These are phyloP conservation scores for Huntiella moniliformis DNA, from an alignment of 2,329 filamentous ascomycete genomes.

Conservation along the genomic window DNA sequence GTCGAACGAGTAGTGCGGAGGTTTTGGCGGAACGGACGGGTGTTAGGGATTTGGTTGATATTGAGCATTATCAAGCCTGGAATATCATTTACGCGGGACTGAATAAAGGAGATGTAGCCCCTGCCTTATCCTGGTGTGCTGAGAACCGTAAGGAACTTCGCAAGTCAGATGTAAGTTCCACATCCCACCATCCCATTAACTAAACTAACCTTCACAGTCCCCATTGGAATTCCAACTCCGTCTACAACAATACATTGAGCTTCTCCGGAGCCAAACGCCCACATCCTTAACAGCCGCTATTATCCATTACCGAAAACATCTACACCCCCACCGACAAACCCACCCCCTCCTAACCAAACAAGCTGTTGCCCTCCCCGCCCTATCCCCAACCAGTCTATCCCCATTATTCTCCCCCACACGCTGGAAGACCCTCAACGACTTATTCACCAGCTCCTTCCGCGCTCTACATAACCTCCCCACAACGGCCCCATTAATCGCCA, in stretches of 20 bases:
- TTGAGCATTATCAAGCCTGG: constrained; percentile 73
- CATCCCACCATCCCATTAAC: neutral
- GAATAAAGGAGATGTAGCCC: constrained; percentile 47
- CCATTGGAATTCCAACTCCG: constrained; percentile 85
- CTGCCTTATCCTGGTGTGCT: constrained; percentile 74
- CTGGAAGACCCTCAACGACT: constrained; percentile 56
- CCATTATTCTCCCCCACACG: constrained; percentile 51
- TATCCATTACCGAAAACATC: constrained; percentile 62
- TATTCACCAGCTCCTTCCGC: constrained; percentile 78
- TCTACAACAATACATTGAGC: constrained; percentile 83
- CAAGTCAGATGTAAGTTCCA: constrained; percentile 52
- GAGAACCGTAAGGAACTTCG: constrained; percentile 87
- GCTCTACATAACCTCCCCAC: constrained; percentile 65
- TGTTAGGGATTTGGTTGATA: constrained; percentile 68
- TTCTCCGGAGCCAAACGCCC: constrained; percentile 44
- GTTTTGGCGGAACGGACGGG: constrained; percentile 55
- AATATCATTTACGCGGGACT: constrained; percentile 60
- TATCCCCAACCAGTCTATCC: constrained; percentile 34
- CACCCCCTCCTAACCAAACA: constrained; percentile 51
- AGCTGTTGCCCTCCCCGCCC: constrained; percentile 66
- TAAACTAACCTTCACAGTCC: constrained; percentile 28
- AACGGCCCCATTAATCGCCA: constrained; percentile 72
- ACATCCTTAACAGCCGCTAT: constrained; percentile 58
- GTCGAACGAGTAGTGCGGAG: constrained; percentile 60
- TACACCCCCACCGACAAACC: constrained; percentile 49